Base-by-base conservation (phyloP, 2,329 filamentous ascomycete genomes). In the Cercospora sojina region DNA sequence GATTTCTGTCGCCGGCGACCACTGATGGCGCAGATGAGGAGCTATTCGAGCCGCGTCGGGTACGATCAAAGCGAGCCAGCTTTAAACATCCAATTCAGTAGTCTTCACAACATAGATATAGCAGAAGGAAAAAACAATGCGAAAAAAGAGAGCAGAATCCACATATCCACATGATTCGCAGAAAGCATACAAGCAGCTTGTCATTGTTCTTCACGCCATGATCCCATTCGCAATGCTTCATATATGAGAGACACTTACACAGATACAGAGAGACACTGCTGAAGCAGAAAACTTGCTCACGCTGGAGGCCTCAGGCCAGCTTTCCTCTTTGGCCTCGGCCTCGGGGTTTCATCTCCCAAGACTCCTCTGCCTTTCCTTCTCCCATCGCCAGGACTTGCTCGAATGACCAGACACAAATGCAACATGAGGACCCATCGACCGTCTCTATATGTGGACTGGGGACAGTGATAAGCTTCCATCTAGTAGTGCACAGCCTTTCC, bases 401-500 rank as follows among this genome's bases (percentile, higher is more conserved):
- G 16, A 41, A 60, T 6, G 58, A 43, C 23, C 27, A 38, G 20
- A 49, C 20, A 49, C 43, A 49, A 49, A 49, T 49, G 43, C 43
- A 25, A 23, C 12, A 13, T 3, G 18, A 23, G 43, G 43, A 49
- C 43, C 43, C 43, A 23, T 49, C 43, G 25, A 49, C 43, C 43
- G 43, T 49, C 43, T 49, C 9, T 20, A 49, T 25, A 10, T 49
- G 43, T 49, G 43, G 43, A 13, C 43, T 49, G 43, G 43, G 43
- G 43, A 49, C 43, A 49, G 43, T 13, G 43, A 23, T 25, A 23
- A 25, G 27, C 32, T 20, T 47, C 35, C 35, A 1, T 66, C 82
- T 91, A 99, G 82, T 91, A 96, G 85, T 99, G 95, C 80, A 99
- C 97, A 72, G 95, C 90, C 85, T 97, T 95, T 76, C 89, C 88